Evolutionary conservation across 352 stramenopile species (phyloP).

Genomic region (Globisporangium solare): DNA sequence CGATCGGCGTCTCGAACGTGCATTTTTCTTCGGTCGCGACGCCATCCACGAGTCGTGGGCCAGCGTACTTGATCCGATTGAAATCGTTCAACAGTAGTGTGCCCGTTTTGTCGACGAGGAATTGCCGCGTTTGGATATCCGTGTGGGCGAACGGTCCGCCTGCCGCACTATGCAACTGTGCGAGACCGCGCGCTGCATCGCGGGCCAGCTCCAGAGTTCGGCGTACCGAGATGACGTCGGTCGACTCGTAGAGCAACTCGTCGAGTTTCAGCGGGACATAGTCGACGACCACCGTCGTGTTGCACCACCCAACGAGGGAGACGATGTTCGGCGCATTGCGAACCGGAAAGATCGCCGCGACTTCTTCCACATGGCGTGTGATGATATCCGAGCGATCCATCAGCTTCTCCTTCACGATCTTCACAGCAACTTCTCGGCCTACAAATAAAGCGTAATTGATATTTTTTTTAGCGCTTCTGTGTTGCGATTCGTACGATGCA

Average conservation of each 20-base stretch:
- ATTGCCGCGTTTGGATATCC: slow-evolving; percentile 78
- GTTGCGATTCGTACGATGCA: no score
- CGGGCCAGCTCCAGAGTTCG: slow-evolving; percentile 41
- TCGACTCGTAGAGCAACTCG: slow-evolving; percentile 50
- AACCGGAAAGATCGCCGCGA: slow-evolving; percentile 60
- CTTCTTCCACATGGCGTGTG: slow-evolving; percentile 67
- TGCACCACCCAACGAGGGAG: slow-evolving; percentile 66
- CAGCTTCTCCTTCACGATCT: slow-evolving; percentile 60
- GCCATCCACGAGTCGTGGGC: slow-evolving; percentile 31
- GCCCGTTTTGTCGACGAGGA: slow-evolving; percentile 57
- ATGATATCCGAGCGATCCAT: slow-evolving; percentile 58
- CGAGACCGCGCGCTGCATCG: slow-evolving; percentile 55
- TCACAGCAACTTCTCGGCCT: slow-evolving; percentile 61
- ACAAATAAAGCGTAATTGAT: no score
- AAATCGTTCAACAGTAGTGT: slow-evolving; percentile 76
- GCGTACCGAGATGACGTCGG: slow-evolving; percentile 35
- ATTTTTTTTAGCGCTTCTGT: no score
- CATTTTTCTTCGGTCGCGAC: slow-evolving; percentile 39
- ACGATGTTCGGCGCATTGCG: slow-evolving; percentile 70
- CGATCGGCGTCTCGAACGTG: slow-evolving; percentile 50
- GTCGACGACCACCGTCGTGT: slow-evolving; percentile 70
- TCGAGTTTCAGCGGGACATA: slow-evolving; percentile 64
- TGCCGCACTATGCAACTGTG: slow-evolving; percentile 54
- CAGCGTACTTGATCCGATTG: slow-evolving; percentile 74
- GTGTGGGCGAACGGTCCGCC: slow-evolving; percentile 74